Evolutionary conservation across 2,329 filamentous ascomycete genomes (phyloP).

Genomic region (Didymella lethalis): DNA sequence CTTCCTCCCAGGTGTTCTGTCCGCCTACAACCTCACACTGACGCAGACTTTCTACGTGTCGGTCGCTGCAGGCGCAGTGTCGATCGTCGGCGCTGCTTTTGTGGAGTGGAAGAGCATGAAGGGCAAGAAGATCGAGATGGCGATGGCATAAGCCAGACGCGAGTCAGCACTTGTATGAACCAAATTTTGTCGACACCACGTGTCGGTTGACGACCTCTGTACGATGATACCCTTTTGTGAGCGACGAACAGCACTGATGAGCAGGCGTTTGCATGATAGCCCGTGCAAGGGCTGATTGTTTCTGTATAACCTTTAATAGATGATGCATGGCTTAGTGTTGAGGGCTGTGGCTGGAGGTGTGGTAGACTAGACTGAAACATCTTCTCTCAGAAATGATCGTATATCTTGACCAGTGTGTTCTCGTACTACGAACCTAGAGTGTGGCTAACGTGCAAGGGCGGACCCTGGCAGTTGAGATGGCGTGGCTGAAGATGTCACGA

Average conservation of each 20-base stretch:
- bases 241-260: conserved; percentile 6
- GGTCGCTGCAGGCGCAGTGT: conserved; percentile 62
- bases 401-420: background rate
- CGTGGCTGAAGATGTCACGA: background rate
- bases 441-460: background rate
- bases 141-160: conserved; percentile 33
- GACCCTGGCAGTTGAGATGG: background rate
- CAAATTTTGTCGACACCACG: background rate
- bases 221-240: conserved; percentile 27
- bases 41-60: conserved; percentile 67
- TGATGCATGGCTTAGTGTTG: background rate
- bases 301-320: conserved; percentile 10
- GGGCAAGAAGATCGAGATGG: conserved; percentile 58
- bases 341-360: background rate
- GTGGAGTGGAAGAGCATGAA: conserved; percentile 75
- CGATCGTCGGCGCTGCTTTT: conserved; percentile 61
- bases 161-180: conserved; percentile 15
- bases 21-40: conserved; percentile 70
- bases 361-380: conserved; percentile 1
- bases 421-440: background rate
- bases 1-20: conserved; percentile 62
- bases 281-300: background rate
- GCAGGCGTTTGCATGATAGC: conserved; percentile 1
- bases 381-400: background rate
- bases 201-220: conserved; percentile 4